Evolutionary conservation across 2,329 filamentous ascomycete species (phyloP), one percentile per base, ranked within the genome.

Genomic region (Hymenoscyphus albidus): DNA sequence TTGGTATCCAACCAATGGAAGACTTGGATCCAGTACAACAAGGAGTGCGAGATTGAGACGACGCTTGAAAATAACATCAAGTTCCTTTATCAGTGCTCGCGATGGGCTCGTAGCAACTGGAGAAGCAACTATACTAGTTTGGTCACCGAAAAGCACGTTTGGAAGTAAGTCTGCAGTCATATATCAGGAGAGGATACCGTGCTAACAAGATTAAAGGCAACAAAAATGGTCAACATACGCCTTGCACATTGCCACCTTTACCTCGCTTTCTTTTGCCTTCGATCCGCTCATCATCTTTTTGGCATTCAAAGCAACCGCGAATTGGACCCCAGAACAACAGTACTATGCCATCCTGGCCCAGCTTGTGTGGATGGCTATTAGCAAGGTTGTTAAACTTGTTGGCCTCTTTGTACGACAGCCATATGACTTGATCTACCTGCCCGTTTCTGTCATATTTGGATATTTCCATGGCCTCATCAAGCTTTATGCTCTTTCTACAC

Each of bases 61-160:
- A 97, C 93, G 2, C 83, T 98, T 51, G 94, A 97, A 77, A 91
- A 94, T 76, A 90, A 93, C 75, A 81, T 84, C 64, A 96, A 93
- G 74, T 98, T 96, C 75, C 81, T 98, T 68, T 94, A 92, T 75
- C 94, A 98, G 78, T 98, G 94, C 78, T 87, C 94, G 58, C 86
- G 94, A 58, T 98, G 94, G 94, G 93, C 95, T 55, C 88, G 94
- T 74, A 97, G 93, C 82, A 98, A 98, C 79, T 98, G 94, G 94
- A 85, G 94, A 75, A 97, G 93, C 81, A 98, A 98, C 78, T 88
- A 92, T 78, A 97, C 92, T 61, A 97, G 92, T 77, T 83, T 97
- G 74, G 84, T 94, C 69, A 86, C 86, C 69, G 94, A 97, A 79
- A 82, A 89, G 75, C 85, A 92, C 74, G 91, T 97, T 74, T 92